Evolutionary conservation across 257 asterid species (phyloP).

Genomic region (Anisodus acutangulus): DNA sequence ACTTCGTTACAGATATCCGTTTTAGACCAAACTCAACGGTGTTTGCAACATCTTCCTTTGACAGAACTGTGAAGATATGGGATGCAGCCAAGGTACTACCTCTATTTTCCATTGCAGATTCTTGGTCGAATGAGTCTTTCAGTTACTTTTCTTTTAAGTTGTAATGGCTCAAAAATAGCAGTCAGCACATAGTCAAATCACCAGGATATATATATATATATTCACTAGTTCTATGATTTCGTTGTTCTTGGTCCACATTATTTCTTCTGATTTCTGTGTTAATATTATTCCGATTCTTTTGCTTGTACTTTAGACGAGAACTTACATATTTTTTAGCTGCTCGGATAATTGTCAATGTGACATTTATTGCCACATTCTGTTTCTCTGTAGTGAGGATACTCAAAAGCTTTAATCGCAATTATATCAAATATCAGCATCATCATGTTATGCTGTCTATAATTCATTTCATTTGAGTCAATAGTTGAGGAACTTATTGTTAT

Average conservation of each 20-base stretch:
- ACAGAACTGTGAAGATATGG: conserved; percentile 49
- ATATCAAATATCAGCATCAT: background rate
- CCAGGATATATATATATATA: background rate
- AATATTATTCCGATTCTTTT: background rate
- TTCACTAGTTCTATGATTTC: background rate
- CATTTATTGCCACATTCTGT: background rate
- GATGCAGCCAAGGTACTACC: conserved; percentile 46
- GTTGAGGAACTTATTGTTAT: background rate
- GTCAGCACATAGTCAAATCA: background rate
- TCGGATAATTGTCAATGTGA: background rate
- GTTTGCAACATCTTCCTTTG: conserved; percentile 58
- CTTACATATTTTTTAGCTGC: background rate
- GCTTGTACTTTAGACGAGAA: too few relatives aligned
- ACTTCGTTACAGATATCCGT: conserved; percentile 49
- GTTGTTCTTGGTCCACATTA: background rate
- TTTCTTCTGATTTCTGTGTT: background rate
- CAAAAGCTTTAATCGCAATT: background rate
- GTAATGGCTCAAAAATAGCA: background rate
- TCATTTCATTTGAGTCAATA: background rate
- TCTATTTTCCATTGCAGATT: background rate
- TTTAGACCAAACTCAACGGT: conserved; percentile 45
- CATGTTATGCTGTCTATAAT: background rate
- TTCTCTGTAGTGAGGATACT: background rate
- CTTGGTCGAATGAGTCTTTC: background rate
- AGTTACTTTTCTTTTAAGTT: background rate